Evolutionary conservation across 108 stramenopile genomes (phyloP).

Genomic region (Nannochloropsis salina): DNA sequence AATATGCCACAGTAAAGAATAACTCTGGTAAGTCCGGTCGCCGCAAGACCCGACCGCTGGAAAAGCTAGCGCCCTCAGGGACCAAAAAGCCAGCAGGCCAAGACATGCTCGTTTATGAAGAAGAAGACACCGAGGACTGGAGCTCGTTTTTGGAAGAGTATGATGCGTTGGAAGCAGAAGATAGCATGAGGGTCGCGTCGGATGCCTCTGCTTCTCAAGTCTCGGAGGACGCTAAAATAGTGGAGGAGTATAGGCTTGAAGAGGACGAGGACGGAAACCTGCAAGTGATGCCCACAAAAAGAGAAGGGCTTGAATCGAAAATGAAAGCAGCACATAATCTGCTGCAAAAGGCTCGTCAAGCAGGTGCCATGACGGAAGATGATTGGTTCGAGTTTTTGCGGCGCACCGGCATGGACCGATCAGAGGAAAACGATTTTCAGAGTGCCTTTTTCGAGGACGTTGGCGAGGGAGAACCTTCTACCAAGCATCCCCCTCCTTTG

Average conservation of each 20-base stretch:
- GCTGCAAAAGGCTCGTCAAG: not conserved
- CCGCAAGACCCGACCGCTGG: not conserved
- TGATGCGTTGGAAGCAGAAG: not conserved
- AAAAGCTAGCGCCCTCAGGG: not conserved
- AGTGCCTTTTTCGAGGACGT: not conserved
- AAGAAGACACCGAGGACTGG: conserved; percentile 17
- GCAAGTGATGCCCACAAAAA: not conserved
- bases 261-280: not conserved
- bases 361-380: not conserved
- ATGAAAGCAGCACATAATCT: not conserved
- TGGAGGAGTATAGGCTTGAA: conserved; percentile 6
- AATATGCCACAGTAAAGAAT: too few species aligned
- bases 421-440: not conserved
- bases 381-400: conserved; percentile 20
- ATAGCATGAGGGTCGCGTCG: not conserved
- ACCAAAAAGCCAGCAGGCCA: not conserved
- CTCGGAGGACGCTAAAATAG: not conserved
- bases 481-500: not conserved
- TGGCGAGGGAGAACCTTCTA: not conserved
- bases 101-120: not conserved
- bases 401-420: not conserved
- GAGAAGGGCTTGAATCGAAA: not conserved
- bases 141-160: not conserved
- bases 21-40: not conserved
- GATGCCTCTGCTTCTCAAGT: not conserved